These are phyloP conservation scores for Stemphylium lycopersici DNA, from an alignment of 2,329 filamentous ascomycete genomes.

Conservation along the genomic window DNA sequence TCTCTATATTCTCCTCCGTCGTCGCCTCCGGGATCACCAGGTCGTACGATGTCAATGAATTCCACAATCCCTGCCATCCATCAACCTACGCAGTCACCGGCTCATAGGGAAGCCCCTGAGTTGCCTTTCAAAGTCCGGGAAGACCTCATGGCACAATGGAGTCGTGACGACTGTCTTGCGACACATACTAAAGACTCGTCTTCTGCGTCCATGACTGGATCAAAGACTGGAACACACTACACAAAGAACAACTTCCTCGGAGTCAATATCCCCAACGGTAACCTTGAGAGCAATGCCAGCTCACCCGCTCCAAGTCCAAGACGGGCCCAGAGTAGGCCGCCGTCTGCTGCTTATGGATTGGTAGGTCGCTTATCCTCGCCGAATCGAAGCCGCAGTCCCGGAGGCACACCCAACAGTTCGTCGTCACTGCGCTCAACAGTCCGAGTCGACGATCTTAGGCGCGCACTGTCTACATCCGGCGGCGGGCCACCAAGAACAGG, in stretches of 20 bases:
- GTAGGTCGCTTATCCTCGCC: conserved; percentile 41
- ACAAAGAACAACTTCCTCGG: conserved; percentile 57
- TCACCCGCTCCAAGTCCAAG: conserved; percentile 41
- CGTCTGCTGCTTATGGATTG: conserved; percentile 43
- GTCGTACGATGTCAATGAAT: conserved; percentile 67
- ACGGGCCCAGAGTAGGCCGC: conserved; percentile 41
- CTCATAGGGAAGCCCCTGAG: conserved; percentile 48
- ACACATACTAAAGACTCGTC: conserved; percentile 71
- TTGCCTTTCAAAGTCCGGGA: conserved; percentile 73
- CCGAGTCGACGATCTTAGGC: conserved; percentile 55
- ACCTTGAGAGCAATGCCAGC: conserved; percentile 39
- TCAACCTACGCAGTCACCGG: conserved; percentile 31
- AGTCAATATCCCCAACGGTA: conserved; percentile 58
- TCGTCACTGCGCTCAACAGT: conserved; percentile 48
- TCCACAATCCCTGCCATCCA: conserved; percentile 52
- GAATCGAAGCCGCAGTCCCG: conserved; percentile 36
- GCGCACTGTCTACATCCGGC: conserved; percentile 50
- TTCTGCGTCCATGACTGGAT: conserved; percentile 77
- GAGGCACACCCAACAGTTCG: conserved; percentile 42
- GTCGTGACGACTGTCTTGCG: conserved; percentile 73
- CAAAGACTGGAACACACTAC: conserved; percentile 57
- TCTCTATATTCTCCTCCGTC: conserved; percentile 67
- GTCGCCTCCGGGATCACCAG: conserved; percentile 74
- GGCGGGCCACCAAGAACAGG: conserved; percentile 36
- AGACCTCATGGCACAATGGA: conserved; percentile 81